These are phyloP conservation scores for Neodidymelliopsis sp. DNA, from an alignment of 2,329 filamentous ascomycete species.

Conservation along the genomic window DNA sequence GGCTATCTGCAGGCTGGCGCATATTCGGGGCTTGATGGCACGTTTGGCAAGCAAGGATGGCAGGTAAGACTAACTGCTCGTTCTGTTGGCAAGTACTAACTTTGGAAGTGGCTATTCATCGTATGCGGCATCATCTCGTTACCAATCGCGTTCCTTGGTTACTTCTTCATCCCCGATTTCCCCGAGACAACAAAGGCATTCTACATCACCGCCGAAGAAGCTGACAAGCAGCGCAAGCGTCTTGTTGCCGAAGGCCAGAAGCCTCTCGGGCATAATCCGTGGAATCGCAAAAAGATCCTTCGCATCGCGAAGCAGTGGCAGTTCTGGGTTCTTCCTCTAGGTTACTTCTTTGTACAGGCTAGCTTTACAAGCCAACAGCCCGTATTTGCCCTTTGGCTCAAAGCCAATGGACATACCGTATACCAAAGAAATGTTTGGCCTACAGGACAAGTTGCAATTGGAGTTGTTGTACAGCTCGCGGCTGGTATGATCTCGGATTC, in stretches of 20 bases:
- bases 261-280: conserved; percentile 50
- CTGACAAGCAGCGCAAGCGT: conserved; percentile 29
- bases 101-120: conserved; percentile 37
- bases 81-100: not conserved
- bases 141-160: conserved; percentile 54
- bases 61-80: conserved; percentile 13
- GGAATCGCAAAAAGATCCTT: conserved; percentile 52
- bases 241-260: conserved; percentile 35
- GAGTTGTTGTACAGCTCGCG: conserved; percentile 56
- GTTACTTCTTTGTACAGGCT: conserved; percentile 53
- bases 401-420: conserved; percentile 54
- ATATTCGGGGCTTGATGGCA: conserved; percentile 42
- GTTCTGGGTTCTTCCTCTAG: conserved; percentile 57
- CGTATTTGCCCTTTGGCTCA: conserved; percentile 54
- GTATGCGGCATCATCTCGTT: conserved; percentile 50
- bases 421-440: conserved; percentile 58
- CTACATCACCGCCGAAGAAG: conserved; percentile 49
- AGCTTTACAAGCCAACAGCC: conserved; percentile 32
- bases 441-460: conserved; percentile 54
- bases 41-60: conserved; percentile 33
- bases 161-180: conserved; percentile 44
- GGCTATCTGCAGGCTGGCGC: conserved; percentile 45
- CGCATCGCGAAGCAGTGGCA: conserved; percentile 55
- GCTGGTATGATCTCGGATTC: conserved; percentile 44
- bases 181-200: conserved; percentile 36